Percentiles rank a stretch among this genome's conserved stretches.
phyloP scores from a whole-genome alignment of 208 protist genomes.

The Wallacemonas sp. region DNA sequence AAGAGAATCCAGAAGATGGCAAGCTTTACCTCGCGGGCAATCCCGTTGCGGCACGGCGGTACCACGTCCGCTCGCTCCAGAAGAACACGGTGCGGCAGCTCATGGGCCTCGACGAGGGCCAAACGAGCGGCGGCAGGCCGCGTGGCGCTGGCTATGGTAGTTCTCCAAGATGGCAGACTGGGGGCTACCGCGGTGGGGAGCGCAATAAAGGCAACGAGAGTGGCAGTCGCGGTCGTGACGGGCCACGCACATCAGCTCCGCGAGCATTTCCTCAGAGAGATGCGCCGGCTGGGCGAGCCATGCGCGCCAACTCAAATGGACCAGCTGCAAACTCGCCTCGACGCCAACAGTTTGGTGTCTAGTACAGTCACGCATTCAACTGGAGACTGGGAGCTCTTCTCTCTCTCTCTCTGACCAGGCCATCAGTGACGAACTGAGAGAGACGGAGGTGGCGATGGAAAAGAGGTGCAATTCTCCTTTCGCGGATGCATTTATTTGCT shows the following conservation, averaged over 20 bases:
- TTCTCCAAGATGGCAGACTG: conserved; percentile 15
- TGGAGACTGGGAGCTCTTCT: not conserved
- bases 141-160: conserved; percentile 21
- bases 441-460: not conserved
- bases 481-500: not conserved
- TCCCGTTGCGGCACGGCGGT: conserved; percentile 59
- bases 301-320: conserved; percentile 1
- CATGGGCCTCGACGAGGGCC: conserved; percentile 45
- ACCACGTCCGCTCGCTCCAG: conserved; percentile 51
- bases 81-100: conserved; percentile 71
- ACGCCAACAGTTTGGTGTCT: conserved; percentile 12
- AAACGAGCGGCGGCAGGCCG: conserved; percentile 12
- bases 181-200: not conserved
- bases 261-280: conserved; percentile 1
- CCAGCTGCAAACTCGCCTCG: not conserved
- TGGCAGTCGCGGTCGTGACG: conserved; percentile 5
- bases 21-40: conserved; percentile 65
- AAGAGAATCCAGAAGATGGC: conserved; percentile 38
- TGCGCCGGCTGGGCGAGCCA: conserved; percentile 10
- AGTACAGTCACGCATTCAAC: not conserved
- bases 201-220: conserved; percentile 5
- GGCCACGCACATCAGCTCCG: not conserved
- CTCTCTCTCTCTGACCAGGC: not conserved
- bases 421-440: not conserved
- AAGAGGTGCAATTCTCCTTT: not conserved